Conservation (phyloP, 768 basidiomycete genomes). For the Pleurotus pulmonarius region DNA sequence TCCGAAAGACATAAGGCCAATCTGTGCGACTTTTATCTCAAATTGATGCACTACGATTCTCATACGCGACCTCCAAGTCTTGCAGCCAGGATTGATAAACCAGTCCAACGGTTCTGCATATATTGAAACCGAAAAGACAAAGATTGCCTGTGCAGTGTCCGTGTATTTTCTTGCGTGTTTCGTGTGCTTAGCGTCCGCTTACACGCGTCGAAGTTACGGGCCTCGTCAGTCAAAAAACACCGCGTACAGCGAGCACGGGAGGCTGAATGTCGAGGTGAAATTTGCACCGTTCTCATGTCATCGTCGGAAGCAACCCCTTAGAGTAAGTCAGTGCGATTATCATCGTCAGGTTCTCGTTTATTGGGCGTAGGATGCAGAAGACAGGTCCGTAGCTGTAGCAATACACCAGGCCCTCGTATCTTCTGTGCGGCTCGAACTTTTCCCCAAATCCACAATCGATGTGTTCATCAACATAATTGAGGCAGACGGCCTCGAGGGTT, state of each 20-base stretch:
- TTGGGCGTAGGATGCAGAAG: slow-evolving; percentile 81
- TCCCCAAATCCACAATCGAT: slow-evolving; percentile 95
- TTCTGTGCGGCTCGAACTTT: slow-evolving; percentile 78
- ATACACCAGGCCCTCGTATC: slow-evolving; percentile 85
- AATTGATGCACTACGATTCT: slow-evolving; percentile 14
- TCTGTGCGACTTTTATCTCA: slow-evolving; percentile 53
- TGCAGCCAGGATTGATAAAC: slow-evolving; percentile 79
- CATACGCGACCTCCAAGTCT: slow-evolving; percentile 51
- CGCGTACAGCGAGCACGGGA: slow-evolving; percentile 83
- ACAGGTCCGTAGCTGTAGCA: slow-evolving; percentile 75
- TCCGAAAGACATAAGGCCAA: slow-evolving; percentile 71
- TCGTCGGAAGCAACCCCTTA: slow-evolving; percentile 75
- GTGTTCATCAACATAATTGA: slow-evolving; percentile 88
- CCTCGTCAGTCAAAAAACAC: slow-evolving; percentile 81
- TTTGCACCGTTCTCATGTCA: slow-evolving; percentile 91
- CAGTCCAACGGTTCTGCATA: slow-evolving; percentile 98
- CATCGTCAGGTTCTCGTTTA: slow-evolving; percentile 13
- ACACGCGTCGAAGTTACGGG: slow-evolving; percentile 54
- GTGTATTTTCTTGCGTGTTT: slow-evolving; percentile 24
- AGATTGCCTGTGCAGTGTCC: slow-evolving; percentile 95
- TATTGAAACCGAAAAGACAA: slow-evolving; percentile 87
- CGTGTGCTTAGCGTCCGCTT: slow-evolving; percentile 6
- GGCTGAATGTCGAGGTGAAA: slow-evolving; percentile 93
- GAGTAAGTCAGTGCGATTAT: slow-evolving; percentile 47
- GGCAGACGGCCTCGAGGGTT: slow-evolving; percentile 87